Conservation (phyloP, 2,329 filamentous ascomycete genomes). For the Knufia petricola region DNA sequence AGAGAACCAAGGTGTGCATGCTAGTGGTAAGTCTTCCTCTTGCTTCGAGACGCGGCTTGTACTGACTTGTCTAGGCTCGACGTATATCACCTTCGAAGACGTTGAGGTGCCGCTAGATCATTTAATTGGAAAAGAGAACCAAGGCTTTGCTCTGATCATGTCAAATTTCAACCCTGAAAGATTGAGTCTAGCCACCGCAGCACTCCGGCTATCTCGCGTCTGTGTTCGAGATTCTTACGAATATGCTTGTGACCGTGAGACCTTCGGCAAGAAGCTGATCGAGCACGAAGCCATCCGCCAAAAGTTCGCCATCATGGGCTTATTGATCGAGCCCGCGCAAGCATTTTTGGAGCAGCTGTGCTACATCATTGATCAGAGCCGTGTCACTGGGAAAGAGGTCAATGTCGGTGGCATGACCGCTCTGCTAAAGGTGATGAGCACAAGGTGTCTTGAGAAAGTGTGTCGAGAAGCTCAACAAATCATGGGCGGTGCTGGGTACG, state of each 20-base stretch:
- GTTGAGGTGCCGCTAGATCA: conserved; percentile 64
- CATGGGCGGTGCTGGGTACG: conserved; percentile 62
- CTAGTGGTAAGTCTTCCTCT: conserved; percentile 43
- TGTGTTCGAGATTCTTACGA: conserved; percentile 51
- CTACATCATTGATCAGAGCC: conserved; percentile 46
- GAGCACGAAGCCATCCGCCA: conserved; percentile 66
- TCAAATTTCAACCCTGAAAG: conserved; percentile 75
- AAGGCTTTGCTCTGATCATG: conserved; percentile 66
- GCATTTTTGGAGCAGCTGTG: conserved; percentile 48
- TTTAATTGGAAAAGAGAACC: conserved; percentile 58
- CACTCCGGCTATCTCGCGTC: conserved; percentile 53
- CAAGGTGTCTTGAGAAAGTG: conserved; percentile 44
- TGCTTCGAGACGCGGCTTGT: conserved; percentile 33
- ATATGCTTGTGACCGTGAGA: conserved; percentile 58
- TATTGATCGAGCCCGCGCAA: conserved; percentile 58
- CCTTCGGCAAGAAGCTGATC: conserved; percentile 59
- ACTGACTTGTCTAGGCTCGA: conserved; percentile 57
- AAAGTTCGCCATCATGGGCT: conserved; percentile 59
- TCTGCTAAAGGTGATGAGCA: conserved; percentile 56
- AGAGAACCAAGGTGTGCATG: conserved; percentile 59
- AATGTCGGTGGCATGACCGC: conserved; percentile 63
- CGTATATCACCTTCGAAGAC: conserved; percentile 66
- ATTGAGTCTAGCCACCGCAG: conserved; percentile 55
- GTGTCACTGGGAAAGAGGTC: conserved; percentile 30
- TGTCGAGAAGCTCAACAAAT: conserved; percentile 48